Evolutionary conservation across 2,329 filamentous ascomycete genomes (phyloP), one percentile per base, ranked within the genome.

Genomic region (Penicillium occitanis): DNA sequence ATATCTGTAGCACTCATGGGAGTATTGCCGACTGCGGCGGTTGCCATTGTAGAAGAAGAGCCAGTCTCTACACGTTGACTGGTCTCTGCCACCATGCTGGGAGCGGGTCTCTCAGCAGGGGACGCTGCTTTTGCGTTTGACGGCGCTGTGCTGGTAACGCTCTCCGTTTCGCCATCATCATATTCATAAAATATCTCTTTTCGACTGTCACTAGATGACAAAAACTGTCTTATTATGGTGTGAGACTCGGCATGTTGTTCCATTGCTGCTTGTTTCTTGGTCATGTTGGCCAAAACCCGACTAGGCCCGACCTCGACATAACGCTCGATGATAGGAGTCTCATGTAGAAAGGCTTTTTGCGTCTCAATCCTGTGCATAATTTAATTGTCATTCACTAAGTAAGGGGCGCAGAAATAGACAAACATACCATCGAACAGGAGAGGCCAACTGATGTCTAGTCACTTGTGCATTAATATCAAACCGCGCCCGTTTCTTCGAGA

Each of bases 291-390:
- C 25, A 81, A 69, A 4, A 73, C 78, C 25, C 74, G 70, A 5
- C 74, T 71, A 0, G 79, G 79, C 4, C 79, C 79, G 59, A 81
- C 73, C 69, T 81, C 79, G 53, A 81, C 71, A 35, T 78, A 70
- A 14, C 76, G 71, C 51, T 76, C 70, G 33, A 73, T 73, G 17
- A 71, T 66, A 28, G 68, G 63, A 35, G 35, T 61, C 3, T 73
- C 68, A 22, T 51, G 65, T 19, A 76, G 70, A 11, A 81, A 64
- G 17, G 73, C 64, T 63, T 80, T 72, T 67, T 81, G 79, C 1
- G 79, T 80, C 42, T 79, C 74, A 61, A 80, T 79, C 78, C 77
- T 73, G 51, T 35, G 33, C 2, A 35, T 35, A 11, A 35, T 35
- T 11, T 35, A 11, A 35, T 10, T 35, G 2, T 35, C 33, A 35